Conservation (phyloP, 495 filamentous ascomycete species). For the Rusavskia elegans region DNA sequence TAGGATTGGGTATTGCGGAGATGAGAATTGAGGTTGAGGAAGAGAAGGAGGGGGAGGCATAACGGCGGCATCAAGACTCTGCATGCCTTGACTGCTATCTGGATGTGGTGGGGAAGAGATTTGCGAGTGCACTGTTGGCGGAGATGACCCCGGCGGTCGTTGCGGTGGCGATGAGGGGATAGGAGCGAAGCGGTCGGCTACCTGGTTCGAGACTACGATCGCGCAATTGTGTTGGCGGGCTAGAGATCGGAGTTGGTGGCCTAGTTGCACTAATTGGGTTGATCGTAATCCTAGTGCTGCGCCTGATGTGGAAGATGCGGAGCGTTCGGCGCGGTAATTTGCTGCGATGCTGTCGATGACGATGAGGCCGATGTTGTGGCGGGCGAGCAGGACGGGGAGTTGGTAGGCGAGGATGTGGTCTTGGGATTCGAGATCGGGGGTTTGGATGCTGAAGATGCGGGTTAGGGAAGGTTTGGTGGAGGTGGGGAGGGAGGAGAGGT, state of each 20-base stretch:
- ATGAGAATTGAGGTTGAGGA: conserved; percentile 12
- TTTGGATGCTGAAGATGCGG: conserved; percentile 59
- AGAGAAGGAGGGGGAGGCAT: conserved; percentile 15
- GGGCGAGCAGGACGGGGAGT: conserved; percentile 64
- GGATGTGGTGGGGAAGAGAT: conserved; percentile 5
- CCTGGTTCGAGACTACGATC: conserved; percentile 87
- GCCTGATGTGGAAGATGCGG: conserved; percentile 11
- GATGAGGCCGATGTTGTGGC: conserved; percentile 61
- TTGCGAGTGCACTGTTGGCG: neutral
- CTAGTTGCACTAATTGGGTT: conserved; percentile 56
- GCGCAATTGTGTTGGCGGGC: conserved; percentile 59
- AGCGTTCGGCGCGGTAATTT: conserved; percentile 83
- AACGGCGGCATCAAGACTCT: conserved; percentile 16
- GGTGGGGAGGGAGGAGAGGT: conserved; percentile 30
- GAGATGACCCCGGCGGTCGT: conserved; percentile 5
- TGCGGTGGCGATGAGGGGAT: conserved; percentile 18
- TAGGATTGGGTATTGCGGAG: conserved; percentile 21
- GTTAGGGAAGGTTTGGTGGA: conserved; percentile 37
- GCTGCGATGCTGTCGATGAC: conserved; percentile 84
- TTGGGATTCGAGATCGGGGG: conserved; percentile 86
- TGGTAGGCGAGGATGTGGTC: conserved; percentile 90
- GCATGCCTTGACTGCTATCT: conserved; percentile 1
- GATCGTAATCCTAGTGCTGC: conserved; percentile 32
- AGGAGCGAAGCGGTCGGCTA: conserved; percentile 67
- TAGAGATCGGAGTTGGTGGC: conserved; percentile 57